A percentile compares a stretch with the other conserved stretches of the same genome.
phyloP scores from a whole-genome alignment of 495 filamentous ascomycete genomes.

The Hamigera avellanea region DNA sequence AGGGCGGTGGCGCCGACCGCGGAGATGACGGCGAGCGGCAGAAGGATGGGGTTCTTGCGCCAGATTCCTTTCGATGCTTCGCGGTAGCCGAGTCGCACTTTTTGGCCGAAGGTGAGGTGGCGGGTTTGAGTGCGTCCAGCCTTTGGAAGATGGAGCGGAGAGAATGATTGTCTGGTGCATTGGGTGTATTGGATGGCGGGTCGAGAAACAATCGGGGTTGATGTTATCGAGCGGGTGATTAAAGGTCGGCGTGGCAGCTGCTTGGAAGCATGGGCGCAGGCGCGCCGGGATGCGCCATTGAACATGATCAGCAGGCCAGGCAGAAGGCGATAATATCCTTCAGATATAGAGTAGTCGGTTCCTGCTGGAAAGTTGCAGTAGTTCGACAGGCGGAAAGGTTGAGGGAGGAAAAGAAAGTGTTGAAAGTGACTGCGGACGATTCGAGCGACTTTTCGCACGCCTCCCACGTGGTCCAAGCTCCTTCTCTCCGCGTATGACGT shows the following conservation, averaged over 20 bases:
- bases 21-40: slow-evolving; percentile 37
- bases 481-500: slow-evolving; percentile 18
- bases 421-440: not conserved
- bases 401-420: not conserved
- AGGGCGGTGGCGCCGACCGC: slow-evolving; percentile 25
- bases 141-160: slow-evolving; percentile 2
- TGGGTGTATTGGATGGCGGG: too few species aligned
- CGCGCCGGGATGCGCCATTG: slow-evolving; percentile 22
- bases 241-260: slow-evolving; percentile 14
- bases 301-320: slow-evolving; percentile 17
- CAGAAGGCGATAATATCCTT: too few species aligned
- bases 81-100: slow-evolving; percentile 20
- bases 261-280: slow-evolving; percentile 12
- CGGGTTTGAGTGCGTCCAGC: slow-evolving; percentile 7
- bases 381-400: too few species aligned
- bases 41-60: slow-evolving; percentile 35
- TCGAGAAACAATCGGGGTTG: not conserved
- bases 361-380: not conserved
- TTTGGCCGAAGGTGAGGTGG: slow-evolving; percentile 14
- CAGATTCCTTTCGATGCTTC: slow-evolving; percentile 32
- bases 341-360: not conserved
- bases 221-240: slow-evolving; percentile 4
- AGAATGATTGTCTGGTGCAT: too few species aligned
- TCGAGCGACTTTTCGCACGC: not conserved
- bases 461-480: not conserved